phyloP scores from a whole-genome alignment of 2,329 filamentous ascomycete genomes.

The Orbilia javanica region DNA sequence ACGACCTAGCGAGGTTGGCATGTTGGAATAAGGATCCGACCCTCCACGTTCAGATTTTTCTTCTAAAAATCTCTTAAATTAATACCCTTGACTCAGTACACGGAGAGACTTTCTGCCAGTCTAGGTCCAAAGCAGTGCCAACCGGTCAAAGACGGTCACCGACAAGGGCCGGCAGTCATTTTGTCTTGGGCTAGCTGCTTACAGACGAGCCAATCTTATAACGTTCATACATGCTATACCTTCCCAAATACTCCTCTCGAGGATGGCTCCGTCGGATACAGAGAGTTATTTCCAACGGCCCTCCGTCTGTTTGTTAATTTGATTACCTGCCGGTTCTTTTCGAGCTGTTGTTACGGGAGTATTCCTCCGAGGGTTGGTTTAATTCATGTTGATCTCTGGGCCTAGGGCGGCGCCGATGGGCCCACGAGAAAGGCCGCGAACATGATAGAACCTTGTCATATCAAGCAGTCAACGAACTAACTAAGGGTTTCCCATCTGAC shows the following conservation, averaged over 20 bases:
- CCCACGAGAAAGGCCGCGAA: not conserved
- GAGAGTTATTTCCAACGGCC: slow-evolving; percentile 11
- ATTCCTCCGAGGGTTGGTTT: not conserved
- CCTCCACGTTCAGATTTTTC: not conserved
- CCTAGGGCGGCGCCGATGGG: not conserved
- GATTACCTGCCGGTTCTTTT: not conserved
- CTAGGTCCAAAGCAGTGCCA: slow-evolving; percentile 6
- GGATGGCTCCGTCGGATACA: slow-evolving; percentile 18
- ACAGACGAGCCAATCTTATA: slow-evolving; percentile 2
- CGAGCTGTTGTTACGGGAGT: not conserved
- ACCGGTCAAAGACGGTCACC: slow-evolving; percentile 16
- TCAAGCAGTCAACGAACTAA: not conserved
- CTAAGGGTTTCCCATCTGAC: slow-evolving; percentile 1
- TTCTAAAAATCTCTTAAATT: not conserved
- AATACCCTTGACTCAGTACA: too few species aligned
- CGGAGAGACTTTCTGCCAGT: not conserved
- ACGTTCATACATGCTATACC: slow-evolving; percentile 4
- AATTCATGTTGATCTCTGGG: slow-evolving; percentile 9
- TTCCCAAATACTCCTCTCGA: slow-evolving; percentile 9
- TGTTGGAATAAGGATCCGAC: not conserved
- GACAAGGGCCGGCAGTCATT: slow-evolving; percentile 10
- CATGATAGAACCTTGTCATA: not conserved
- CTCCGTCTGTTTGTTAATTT: not conserved
- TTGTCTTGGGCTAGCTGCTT: slow-evolving; percentile 3
- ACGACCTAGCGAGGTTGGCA: not conserved